Evolutionary conservation across 768 basidiomycete species (phyloP).

Genomic region (Panaeolus cyanescens): DNA sequence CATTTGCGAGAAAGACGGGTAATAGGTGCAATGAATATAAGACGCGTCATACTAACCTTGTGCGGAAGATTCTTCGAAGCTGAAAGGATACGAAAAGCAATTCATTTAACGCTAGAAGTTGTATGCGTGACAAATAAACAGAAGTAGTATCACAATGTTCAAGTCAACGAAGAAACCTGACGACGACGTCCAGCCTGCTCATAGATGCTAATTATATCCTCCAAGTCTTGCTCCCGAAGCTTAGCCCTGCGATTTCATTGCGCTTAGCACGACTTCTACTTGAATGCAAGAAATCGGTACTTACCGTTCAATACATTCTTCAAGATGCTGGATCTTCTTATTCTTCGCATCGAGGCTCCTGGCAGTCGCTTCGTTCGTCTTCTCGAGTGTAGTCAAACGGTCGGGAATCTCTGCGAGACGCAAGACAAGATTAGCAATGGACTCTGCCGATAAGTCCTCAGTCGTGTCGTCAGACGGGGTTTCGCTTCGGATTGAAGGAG

Average conservation of each 20-base stretch:
- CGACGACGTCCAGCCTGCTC: neutral
- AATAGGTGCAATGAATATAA: too few relatives aligned
- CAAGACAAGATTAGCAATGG: slow-evolving; percentile 12
- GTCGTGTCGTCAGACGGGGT: neutral
- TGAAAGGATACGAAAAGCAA: too few relatives aligned
- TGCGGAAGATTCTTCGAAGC: too few relatives aligned
- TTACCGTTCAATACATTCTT: slow-evolving; percentile 28
- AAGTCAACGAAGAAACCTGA: neutral
- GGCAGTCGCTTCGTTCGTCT: slow-evolving; percentile 18
- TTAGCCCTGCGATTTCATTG: slow-evolving; percentile 5
- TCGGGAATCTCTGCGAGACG: slow-evolving; percentile 12
- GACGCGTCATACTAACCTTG: too few relatives aligned
- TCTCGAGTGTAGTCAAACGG: slow-evolving; percentile 23
- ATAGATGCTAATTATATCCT: slow-evolving; percentile 11
- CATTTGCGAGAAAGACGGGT: neutral
- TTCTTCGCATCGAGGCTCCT: slow-evolving; percentile 21
- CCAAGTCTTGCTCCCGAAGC: slow-evolving; percentile 9
- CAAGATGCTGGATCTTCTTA: slow-evolving; percentile 28
- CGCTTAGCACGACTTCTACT: neutral
- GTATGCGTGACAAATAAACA: neutral
- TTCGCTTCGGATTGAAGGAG: neutral
- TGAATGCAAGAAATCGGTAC: neutral
- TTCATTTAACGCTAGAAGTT: neutral
- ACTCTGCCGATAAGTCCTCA: slow-evolving; percentile 13
- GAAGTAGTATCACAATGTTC: neutral